Percentiles rank a stretch among this genome's conserved stretches.
Evolutionary conservation across 441 rosid species (phyloP).

Genomic region (Lepidium campestre): DNA sequence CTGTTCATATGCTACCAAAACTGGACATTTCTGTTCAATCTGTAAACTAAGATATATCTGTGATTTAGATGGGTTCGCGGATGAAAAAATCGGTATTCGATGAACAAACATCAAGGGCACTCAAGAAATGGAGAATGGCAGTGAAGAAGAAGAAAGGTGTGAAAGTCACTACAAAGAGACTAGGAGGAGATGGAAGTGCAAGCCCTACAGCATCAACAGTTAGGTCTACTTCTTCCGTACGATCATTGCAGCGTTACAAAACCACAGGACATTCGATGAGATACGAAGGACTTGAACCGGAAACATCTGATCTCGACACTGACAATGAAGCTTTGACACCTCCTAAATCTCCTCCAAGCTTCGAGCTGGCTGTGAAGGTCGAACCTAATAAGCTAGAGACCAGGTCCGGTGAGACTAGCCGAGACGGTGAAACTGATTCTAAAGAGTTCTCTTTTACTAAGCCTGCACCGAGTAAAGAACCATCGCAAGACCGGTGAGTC

Average conservation of each 20-base stretch:
- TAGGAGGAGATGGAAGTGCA: slow-evolving; percentile 48
- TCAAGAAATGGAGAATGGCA: slow-evolving; percentile 82
- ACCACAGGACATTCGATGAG: slow-evolving; percentile 77
- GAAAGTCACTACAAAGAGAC: slow-evolving; percentile 35
- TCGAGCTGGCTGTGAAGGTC: slow-evolving; percentile 33
- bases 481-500: slow-evolving; percentile 26
- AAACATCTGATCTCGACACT: slow-evolving; percentile 55
- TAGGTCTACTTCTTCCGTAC: slow-evolving; percentile 29
- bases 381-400: slow-evolving; percentile 28
- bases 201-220: slow-evolving; percentile 23
- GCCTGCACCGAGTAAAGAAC: slow-evolving; percentile 22
- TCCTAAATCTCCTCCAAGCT: slow-evolving; percentile 21
- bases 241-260: slow-evolving; percentile 54
- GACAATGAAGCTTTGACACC: slow-evolving; percentile 50
- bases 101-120: slow-evolving; percentile 84
- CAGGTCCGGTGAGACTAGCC: slow-evolving; percentile 28
- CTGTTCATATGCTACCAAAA: background rate
- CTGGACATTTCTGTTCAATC: background rate
- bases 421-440: slow-evolving; percentile 14
- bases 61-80: slow-evolving; percentile 72
- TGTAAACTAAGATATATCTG: background rate
- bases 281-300: slow-evolving; percentile 43
- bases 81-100: slow-evolving; percentile 91
- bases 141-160: slow-evolving; percentile 59
- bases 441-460: slow-evolving; percentile 31